Evolutionary conservation across 2,329 filamentous ascomycete genomes (phyloP), one percentile per base, ranked within the genome.

Genomic region (Dendryphion nanum): DNA sequence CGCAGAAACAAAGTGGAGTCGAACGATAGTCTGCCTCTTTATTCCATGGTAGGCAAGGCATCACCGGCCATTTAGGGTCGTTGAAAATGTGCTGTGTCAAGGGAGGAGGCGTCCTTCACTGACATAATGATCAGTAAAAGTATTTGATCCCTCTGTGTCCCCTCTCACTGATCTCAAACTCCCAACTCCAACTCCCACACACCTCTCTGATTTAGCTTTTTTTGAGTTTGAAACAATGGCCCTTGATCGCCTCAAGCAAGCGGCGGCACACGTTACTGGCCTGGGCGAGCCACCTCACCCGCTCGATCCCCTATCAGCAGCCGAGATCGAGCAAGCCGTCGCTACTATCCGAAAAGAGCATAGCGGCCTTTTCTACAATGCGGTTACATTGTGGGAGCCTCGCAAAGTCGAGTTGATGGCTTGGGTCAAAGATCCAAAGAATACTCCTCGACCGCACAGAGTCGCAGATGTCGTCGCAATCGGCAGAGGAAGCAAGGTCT

Each of bases 381-480:
- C 89, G 2, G 83, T 95, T 39, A 86, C 87, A 2, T 73, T 95
- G 18, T 83, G 82, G 55, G 89, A 95, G 72, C 89, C 89, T 33
- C 84, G 84, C 48, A 95, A 95, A 74, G 81, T 77, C 31, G 82
- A 89, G 53, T 89, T 95, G 86, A 74, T 82, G 61, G 78, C 77
- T 42, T 95, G 88, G 88, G 68, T 95, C 10, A 81, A 77, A 33
- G 74, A 81, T 41, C 81, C 85, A 1, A 68, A 78, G 15, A 75
- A 72, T 7, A 69, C 73, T 0, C 75, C 81, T 1, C 74, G 80
- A 30, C 89, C 89, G 8, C 66, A 75, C 21, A 79, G 89, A 55
- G 71, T 89, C 5, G 89, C 89, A 6, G 89, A 95, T 64, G 76
- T 93, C 1, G 87, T 95, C 4, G 87, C 83, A 16, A 90, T 95